Conservation (phyloP, 495 filamentous ascomycete genomes). For the Cercophora samala region DNA sequence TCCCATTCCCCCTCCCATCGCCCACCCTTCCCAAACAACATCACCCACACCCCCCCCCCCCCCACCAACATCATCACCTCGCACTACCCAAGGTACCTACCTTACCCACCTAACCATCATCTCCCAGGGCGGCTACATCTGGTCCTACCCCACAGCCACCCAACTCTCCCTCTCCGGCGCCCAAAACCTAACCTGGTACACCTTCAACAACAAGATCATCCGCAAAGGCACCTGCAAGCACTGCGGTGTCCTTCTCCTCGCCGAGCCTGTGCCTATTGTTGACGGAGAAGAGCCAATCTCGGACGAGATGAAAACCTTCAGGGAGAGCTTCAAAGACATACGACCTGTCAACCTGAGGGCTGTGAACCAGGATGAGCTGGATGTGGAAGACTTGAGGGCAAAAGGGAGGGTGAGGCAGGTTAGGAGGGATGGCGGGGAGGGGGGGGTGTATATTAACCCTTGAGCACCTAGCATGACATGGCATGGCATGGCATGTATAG, state of each 20-base stretch:
- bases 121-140: conserved; percentile 28
- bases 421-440: conserved; percentile 26
- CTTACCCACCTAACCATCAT: conserved; percentile 1
- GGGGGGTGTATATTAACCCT: conserved; percentile 38
- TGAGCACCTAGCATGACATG: no score
- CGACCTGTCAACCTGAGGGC: conserved; percentile 35
- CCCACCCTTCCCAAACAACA: no score
- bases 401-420: conserved; percentile 16
- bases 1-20: neutral
- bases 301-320: conserved; percentile 18
- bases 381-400: conserved; percentile 30
- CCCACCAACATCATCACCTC: no score
- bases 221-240: conserved; percentile 44
- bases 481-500: no score
- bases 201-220: conserved; percentile 27
- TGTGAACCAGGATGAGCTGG: conserved; percentile 27
- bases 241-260: conserved; percentile 39
- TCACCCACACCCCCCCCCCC: no score
- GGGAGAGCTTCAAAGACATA: neutral
- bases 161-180: conserved; percentile 34
- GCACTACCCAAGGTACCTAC: no score
- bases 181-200: conserved; percentile 38
- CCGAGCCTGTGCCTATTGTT: conserved; percentile 22
- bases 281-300: conserved; percentile 26
- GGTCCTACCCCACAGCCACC: conserved; percentile 35